Evolutionary conservation across 2,329 filamentous ascomycete species (phyloP).

Genomic region (Hymenoscyphus repandus): DNA sequence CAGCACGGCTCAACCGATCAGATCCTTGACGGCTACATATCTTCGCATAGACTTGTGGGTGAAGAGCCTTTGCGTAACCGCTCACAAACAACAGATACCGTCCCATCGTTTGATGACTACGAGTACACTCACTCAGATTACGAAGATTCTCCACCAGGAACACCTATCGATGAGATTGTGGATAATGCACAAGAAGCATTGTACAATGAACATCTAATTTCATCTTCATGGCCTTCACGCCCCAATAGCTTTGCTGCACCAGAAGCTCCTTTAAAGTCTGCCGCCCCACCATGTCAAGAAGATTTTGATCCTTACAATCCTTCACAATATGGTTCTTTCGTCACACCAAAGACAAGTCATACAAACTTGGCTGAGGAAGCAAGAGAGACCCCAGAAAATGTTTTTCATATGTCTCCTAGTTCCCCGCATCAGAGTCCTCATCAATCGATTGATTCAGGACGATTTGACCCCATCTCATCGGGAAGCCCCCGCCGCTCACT

Average conservation of each 20-base stretch:
- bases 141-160: slow-evolving; percentile 14
- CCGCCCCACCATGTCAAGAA: slow-evolving; percentile 11
- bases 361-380: slow-evolving; percentile 3
- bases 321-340: slow-evolving; percentile 15
- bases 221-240: slow-evolving; percentile 10
- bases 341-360: slow-evolving; percentile 11
- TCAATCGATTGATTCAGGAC: not conserved
- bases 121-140: slow-evolving; percentile 21
- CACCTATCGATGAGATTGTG: slow-evolving; percentile 16
- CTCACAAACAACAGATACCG: slow-evolving; percentile 23
- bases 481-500: not conserved
- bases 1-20: not conserved
- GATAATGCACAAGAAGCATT: slow-evolving; percentile 11
- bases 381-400: not conserved
- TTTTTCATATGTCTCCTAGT: not conserved
- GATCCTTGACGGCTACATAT: not conserved
- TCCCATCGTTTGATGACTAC: slow-evolving; percentile 21
- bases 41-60: not conserved
- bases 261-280: slow-evolving; percentile 9
- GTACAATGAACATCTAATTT: slow-evolving; percentile 14
- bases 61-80: slow-evolving; percentile 9
- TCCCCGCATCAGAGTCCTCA: not conserved
- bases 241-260: slow-evolving; percentile 5
- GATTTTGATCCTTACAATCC: slow-evolving; percentile 21
- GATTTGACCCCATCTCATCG: not conserved